These are phyloP conservation scores for Plasmopara halstedii DNA, from an alignment of 352 stramenopile genomes.

Conservation along the genomic window DNA sequence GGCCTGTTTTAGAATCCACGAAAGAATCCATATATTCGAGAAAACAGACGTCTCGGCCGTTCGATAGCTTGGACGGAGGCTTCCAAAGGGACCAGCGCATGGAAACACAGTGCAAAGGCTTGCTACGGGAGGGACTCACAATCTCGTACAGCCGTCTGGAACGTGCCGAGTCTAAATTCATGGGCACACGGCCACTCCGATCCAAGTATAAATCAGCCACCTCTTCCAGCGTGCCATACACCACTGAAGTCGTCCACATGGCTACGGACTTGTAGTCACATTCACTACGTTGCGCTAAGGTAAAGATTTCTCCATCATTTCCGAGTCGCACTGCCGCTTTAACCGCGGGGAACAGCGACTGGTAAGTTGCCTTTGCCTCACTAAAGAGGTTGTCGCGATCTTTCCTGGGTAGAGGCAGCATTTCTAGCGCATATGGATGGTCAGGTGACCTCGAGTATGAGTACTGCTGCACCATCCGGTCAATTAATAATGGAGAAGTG, in stretches of 20 bases:
- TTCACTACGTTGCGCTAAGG: conserved; percentile 21
- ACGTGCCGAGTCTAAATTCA: conserved; percentile 38
- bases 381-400: conserved; percentile 24
- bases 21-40: conserved; percentile 69
- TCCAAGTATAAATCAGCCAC: conserved; percentile 51
- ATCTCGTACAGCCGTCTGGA: conserved; percentile 50
- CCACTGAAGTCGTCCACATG: conserved; percentile 47
- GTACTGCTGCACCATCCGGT: conserved; percentile 25
- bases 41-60: conserved; percentile 47
- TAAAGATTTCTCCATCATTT: conserved; percentile 28
- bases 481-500: no score
- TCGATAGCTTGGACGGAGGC: conserved; percentile 36
- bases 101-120: conserved; percentile 34
- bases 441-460: conserved; percentile 37
- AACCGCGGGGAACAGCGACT: conserved; percentile 31
- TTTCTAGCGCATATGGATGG: conserved; percentile 42
- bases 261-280: conserved; percentile 37
- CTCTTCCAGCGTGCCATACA: conserved; percentile 53
- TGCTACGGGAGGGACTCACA: conserved; percentile 26
- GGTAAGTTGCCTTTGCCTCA: conserved; percentile 25
- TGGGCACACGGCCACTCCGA: conserved; percentile 30
- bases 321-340: conserved; percentile 29
- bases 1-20: conserved; percentile 41
- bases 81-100: conserved; percentile 63
- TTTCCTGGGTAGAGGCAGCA: conserved; percentile 27